These are phyloP conservation scores for Kurtzmaniella fragi DNA, from an alignment of 805 yeast species.

Conservation along the genomic window DNA sequence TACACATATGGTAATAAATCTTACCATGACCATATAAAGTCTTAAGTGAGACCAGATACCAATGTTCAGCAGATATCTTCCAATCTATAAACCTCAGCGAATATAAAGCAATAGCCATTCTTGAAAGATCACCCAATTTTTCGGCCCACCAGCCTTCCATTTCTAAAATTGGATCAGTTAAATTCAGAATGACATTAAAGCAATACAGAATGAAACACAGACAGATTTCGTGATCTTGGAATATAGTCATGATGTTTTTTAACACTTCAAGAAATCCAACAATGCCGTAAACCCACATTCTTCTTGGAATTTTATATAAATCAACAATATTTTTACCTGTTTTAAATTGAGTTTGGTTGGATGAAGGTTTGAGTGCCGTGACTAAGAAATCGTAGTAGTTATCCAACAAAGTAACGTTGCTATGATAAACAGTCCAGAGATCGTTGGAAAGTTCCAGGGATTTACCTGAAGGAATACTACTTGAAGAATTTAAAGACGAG, in stretches of 20 bases:
- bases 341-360: constrained; percentile 47
- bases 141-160: constrained; percentile 79
- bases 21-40: constrained; percentile 81
- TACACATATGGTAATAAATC: constrained; percentile 80
- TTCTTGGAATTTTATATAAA: constrained; percentile 69
- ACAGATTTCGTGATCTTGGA: constrained; percentile 74
- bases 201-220: constrained; percentile 71
- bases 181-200: constrained; percentile 52
- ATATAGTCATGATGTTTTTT: constrained; percentile 67
- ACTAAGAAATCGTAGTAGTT: constrained; percentile 68
- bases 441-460: constrained; percentile 49
- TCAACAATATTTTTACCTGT: constrained; percentile 76
- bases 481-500: constrained; percentile 7
- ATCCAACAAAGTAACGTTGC: constrained; percentile 60
- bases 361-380: constrained; percentile 61
- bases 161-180: constrained; percentile 51
- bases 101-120: constrained; percentile 84
- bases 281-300: constrained; percentile 84
- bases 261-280: constrained; percentile 75
- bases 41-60: constrained; percentile 74
- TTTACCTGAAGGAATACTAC: constrained; percentile 2
- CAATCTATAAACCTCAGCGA: constrained; percentile 79
- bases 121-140: constrained; percentile 76
- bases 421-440: constrained; percentile 67
- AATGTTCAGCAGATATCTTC: constrained; percentile 76